A percentile compares a stretch with the other conserved stretches of the same genome.
Conservation (phyloP, 495 filamentous ascomycete species). For the Neurospora sp. region DNA sequence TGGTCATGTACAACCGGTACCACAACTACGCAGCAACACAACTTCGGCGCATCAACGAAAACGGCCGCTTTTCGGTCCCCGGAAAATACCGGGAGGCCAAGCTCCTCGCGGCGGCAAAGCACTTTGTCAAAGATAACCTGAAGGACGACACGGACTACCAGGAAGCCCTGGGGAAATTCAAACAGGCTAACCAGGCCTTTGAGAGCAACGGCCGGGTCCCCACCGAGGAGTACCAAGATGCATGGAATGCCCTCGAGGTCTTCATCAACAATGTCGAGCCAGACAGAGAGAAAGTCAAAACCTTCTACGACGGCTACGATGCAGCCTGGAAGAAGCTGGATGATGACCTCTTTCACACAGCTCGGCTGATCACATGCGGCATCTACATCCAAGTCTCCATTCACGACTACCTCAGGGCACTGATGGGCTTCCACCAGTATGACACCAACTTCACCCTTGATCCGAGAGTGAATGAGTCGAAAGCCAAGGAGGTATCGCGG, state of each 20-base stretch:
- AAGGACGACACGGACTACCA: background rate
- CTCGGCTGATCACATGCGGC: constrained; percentile 64
- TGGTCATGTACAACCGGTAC: constrained; percentile 62
- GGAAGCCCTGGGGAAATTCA: background rate
- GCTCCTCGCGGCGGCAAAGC: constrained; percentile 31
- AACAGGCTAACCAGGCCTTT: background rate
- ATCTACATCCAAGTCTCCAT: constrained; percentile 72
- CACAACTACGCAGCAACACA: constrained; percentile 63
- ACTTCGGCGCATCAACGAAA: constrained; percentile 62
- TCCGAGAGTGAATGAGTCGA: constrained; percentile 48
- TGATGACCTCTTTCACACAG: constrained; percentile 73
- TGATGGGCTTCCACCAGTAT: constrained; percentile 65
- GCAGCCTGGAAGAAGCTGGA: constrained; percentile 47
- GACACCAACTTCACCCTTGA: constrained; percentile 75
- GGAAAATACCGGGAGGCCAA: constrained; percentile 38
- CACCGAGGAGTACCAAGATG: background rate
- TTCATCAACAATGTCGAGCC: background rate
- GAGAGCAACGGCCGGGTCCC: background rate
- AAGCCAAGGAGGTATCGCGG: constrained; percentile 48
- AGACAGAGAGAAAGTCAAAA: background rate
- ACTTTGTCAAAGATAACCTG: background rate
- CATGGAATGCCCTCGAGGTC: background rate
- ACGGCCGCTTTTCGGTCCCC: constrained; percentile 52
- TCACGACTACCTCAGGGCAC: constrained; percentile 70
- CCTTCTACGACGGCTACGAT: constrained; percentile 1